Percentiles rank a stretch among this genome's conserved stretches.
These are phyloP conservation scores for Xerocomus spinulosus DNA, from an alignment of 768 basidiomycete genomes.

Conservation along the genomic window DNA sequence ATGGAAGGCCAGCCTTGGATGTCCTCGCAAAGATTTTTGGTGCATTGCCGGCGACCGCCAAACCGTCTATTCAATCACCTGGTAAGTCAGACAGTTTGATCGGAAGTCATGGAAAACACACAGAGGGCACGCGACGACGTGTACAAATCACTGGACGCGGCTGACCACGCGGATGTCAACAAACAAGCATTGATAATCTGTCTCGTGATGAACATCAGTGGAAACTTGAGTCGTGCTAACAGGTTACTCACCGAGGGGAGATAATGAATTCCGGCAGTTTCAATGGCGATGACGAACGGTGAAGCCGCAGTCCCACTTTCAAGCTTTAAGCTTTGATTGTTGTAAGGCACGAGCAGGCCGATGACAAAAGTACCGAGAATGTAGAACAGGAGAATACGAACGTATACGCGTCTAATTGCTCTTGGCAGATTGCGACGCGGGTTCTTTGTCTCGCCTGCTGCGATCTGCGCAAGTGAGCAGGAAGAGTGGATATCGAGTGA, in stretches of 20 bases:
- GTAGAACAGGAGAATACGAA: slow-evolving; percentile 82
- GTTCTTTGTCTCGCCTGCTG: slow-evolving; percentile 89
- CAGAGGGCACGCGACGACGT: slow-evolving; percentile 85
- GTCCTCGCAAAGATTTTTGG: slow-evolving; percentile 74
- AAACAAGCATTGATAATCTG: slow-evolving; percentile 80
- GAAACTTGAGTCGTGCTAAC: slow-evolving; percentile 14
- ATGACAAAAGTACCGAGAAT: slow-evolving; percentile 67
- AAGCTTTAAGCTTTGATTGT: slow-evolving; percentile 50
- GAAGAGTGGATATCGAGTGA: background rate
- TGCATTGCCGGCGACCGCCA: slow-evolving; percentile 76
- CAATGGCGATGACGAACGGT: slow-evolving; percentile 90
- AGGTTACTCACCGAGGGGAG: slow-evolving; percentile 67
- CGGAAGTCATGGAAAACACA: slow-evolving; percentile 32
- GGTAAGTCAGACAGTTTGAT: background rate
- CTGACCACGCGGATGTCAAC: slow-evolving; percentile 89
- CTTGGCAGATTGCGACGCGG: slow-evolving; percentile 65
- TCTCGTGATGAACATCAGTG: background rate
- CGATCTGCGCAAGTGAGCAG: slow-evolving; percentile 46
- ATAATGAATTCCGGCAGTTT: slow-evolving; percentile 78
- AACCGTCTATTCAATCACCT: slow-evolving; percentile 51
- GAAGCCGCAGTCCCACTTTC: slow-evolving; percentile 58
- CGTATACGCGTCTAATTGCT: slow-evolving; percentile 56
- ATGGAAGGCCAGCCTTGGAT: slow-evolving; percentile 70
- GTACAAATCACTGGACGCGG: slow-evolving; percentile 84
- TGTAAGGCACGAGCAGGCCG: slow-evolving; percentile 78